Conservation (phyloP, 495 filamentous ascomycete genomes). For the Penicillium cinerascens region DNA sequence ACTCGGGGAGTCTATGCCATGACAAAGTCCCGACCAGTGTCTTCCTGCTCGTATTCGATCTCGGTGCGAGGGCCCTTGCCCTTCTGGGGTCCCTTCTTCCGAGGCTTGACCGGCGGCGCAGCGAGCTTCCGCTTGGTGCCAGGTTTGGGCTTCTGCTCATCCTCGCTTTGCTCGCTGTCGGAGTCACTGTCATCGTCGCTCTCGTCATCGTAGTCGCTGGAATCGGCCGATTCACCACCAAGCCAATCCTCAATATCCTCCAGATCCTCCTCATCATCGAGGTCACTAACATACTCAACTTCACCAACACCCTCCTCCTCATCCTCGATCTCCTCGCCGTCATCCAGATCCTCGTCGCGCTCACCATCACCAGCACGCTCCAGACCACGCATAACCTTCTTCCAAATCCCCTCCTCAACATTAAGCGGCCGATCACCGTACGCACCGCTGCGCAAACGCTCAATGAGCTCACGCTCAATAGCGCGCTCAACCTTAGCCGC, state of each 20-base stretch:
- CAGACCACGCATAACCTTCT: conserved; percentile 89
- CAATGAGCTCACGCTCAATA: conserved; percentile 94
- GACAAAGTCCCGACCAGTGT: conserved; percentile 43
- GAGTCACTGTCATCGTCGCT: conserved; percentile 50
- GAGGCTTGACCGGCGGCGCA: conserved; percentile 54
- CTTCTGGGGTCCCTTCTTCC: conserved; percentile 55
- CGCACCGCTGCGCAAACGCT: conserved; percentile 83
- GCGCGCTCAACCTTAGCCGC: conserved; percentile 94
- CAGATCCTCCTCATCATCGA: conserved; percentile 63
- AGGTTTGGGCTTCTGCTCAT: conserved; percentile 48
- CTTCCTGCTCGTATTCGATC: conserved; percentile 70
- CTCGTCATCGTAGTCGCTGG: conserved; percentile 48
- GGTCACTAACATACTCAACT: conserved; percentile 81
- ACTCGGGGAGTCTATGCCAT: conserved; percentile 33
- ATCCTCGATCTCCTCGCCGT: conserved; percentile 74
- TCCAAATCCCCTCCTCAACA: conserved; percentile 91
- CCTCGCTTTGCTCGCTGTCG: conserved; percentile 36
- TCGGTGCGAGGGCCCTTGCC: conserved; percentile 59
- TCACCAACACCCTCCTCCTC: conserved; percentile 69
- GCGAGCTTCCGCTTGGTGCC: conserved; percentile 69
- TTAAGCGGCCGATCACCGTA: conserved; percentile 95
- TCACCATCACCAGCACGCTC: conserved; percentile 81
- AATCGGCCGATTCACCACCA: conserved; percentile 57
- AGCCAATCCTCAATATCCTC: conserved; percentile 76
- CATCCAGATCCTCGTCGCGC: conserved; percentile 85